Base-by-base conservation (phyloP, 371 early-diverging fungal genomes). In the Lichtheimia corymbifera region DNA sequence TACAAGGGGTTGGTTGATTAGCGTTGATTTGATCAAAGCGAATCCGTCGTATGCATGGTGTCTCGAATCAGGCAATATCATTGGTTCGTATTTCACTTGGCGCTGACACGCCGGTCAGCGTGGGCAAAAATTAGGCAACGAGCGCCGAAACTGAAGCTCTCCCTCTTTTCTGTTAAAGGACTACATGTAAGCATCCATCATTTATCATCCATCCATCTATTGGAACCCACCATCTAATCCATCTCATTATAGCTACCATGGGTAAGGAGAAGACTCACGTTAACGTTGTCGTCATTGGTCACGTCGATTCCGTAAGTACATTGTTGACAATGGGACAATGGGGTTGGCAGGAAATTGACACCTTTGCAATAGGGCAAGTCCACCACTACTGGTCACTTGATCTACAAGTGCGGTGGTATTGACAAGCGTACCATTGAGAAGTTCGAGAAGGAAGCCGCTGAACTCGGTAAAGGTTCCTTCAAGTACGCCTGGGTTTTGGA, bases 261-360 rank as follows among this genome's bases (percentile, higher is more conserved):
- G 95, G 95, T 75, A 94, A 96, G 82, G 95, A 94, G 76, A 95
- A 96, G 89, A 78, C 74, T 79, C 93, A 94, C 89, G 88, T 95
- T 81, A 93, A 93, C 90, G 91, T 98, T 85, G 96, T 98, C 82
- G 97, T 99, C 86, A 97, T 98, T 79, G 99, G 99, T 68, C 99
- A 99, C 93, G 99, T 99, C 89, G 99, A 97, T 87, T 95, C 96
- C 72, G 95, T 95, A 83, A 96, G 94, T 88, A 91, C 17, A 93
- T 92, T 83, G 90, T 92, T 83, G 90, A 90, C 80, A 92, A 91
- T 64, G 93, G 20, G 24, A 51, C 17, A 28, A 50, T 18, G 15
- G 15, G 15, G 22, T 17, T 5, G 9, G 47, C 52, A 25, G 20
- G 15, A 25, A 51, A 51, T 51, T 51, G 24, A 24, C 15, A n/a